Base-by-base conservation (phyloP, 495 filamentous ascomycete species). In the Pyrenopolyporus hunteri region DNA sequence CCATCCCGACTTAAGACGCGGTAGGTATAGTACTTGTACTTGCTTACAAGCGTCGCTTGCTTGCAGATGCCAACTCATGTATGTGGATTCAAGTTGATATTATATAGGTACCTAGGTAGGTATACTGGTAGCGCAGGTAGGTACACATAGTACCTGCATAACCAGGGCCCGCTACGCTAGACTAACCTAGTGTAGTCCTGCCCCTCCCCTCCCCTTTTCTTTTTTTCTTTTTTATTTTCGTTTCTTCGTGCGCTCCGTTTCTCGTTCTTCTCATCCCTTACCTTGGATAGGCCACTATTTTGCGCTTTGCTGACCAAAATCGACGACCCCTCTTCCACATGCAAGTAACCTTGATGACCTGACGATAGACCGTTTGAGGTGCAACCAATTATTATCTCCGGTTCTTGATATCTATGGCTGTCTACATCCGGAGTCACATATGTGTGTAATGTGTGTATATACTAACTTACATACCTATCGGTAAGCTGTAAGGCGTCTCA, bases 1-100 rank as follows among this genome's bases (percentile, higher is more conserved):
- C n/a, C n/a, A n/a, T n/a, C n/a, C n/a, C n/a, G n/a, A n/a, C n/a
- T n/a, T n/a, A n/a, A n/a, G n/a, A n/a, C n/a, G n/a, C n/a, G n/a
- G n/a, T n/a, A n/a, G n/a, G n/a, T n/a, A n/a, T 19, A 42, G 20
- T 42, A 20, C 17, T 42, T 42, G 19, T 42, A 11, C 1, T 1
- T 9, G 16, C 11, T 16, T 17, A 19, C 19, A 39, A 42, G n/a
- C n/a, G n/a, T 42, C 10, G 19, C 13, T 31, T 40, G 26, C 23
- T 33, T 58, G 54, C 47, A 58, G 42, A 3, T 63, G 60, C 60
- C 60, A 63, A 47, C 60, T 63, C 60, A 63, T 23, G 45, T 25
- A 44, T 51, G 59, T 52, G n/a, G n/a, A n/a, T n/a, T n/a, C n/a
- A n/a, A n/a, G n/a, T n/a, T n/a, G n/a, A n/a, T n/a, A n/a, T n/a